Base-by-base conservation (phyloP, 768 basidiomycete species). In the Pluteus cervinus region DNA sequence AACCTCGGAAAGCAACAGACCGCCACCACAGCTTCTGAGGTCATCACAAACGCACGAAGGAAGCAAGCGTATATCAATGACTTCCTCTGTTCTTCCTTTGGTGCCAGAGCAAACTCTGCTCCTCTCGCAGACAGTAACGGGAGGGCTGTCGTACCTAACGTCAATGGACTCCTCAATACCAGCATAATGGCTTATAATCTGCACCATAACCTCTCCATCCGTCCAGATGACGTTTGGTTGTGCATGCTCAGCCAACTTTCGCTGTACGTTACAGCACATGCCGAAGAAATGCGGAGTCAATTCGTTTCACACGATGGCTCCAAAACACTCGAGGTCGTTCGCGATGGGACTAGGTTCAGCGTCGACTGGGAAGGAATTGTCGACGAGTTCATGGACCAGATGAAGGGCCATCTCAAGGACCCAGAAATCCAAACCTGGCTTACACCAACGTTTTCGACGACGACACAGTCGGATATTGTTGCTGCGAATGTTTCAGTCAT, bases 101-200 rank as follows among this genome's bases (percentile, higher is more conserved):
- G n/a, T n/a, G n/a, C n/a, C n/a, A n/a, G n/a, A n/a, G n/a, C n/a
- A n/a, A n/a, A n/a, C n/a, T n/a, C n/a, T n/a, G n/a, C n/a, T n/a
- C n/a, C n/a, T n/a, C n/a, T n/a, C n/a, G n/a, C n/a, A n/a, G n/a
- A n/a, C n/a, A n/a, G n/a, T n/a, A n/a, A n/a, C n/a, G n/a, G n/a
- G n/a, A n/a, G n/a, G n/a, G n/a, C n/a, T n/a, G 17, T 61, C 36
- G 45, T 52, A 3, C 58, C 58, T 9, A 45, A 24, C 10, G 40
- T 41, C 17, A 60, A 65, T 33, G 63, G 64, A n/a, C 57, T 66
- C 25, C 58, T 66, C 6, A 45, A 56, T 22, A 56, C 63, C 11
- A 50, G 58, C 33, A 40, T 66, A 20, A 51, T 54, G 21, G 59
- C 58, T 4, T 62, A 63, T 47, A 57, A 56, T 25, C 47, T 55